These are phyloP conservation scores for Fusarium pseudocircinatum DNA, from an alignment of 2,329 filamentous ascomycete species.

Conservation along the genomic window DNA sequence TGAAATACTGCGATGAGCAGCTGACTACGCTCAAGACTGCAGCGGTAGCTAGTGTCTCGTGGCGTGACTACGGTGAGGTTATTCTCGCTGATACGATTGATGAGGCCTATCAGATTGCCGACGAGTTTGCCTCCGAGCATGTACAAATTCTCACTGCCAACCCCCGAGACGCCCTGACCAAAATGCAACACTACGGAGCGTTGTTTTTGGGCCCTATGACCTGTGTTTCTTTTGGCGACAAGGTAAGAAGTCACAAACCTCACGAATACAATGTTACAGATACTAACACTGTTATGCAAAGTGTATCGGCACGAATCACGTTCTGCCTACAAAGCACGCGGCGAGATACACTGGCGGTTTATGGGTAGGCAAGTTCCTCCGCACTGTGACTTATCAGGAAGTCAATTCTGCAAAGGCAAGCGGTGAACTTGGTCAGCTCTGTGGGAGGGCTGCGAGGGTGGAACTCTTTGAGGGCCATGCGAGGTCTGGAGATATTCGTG, in stretches of 20 bases:
- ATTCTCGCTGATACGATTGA: not conserved
- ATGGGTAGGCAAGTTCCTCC: not conserved
- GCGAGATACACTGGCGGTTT: not conserved
- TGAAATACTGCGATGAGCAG: not conserved
- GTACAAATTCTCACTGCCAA: not conserved
- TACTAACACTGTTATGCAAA: not conserved
- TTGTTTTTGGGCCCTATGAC: not conserved
- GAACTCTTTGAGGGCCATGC: not conserved
- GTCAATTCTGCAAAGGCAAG: not conserved
- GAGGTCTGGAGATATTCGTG: not conserved
- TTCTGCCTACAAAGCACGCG: not conserved
- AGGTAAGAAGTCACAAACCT: not conserved
- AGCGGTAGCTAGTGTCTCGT: not conserved
- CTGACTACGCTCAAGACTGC: not conserved
- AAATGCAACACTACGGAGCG: not conserved
- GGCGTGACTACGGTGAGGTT: not conserved
- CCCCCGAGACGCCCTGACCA: not conserved
- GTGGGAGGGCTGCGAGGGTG: not conserved
- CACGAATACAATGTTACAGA: fast-evolving
- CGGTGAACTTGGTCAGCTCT: not conserved
- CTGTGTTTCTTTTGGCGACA: not conserved
- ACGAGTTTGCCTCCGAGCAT: not conserved
- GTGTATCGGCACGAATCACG: not conserved
- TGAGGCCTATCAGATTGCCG: not conserved
- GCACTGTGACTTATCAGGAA: not conserved